Base-by-base conservation (phyloP, 495 filamentous ascomycete species). In the Aspergillus kassunensis region DNA sequence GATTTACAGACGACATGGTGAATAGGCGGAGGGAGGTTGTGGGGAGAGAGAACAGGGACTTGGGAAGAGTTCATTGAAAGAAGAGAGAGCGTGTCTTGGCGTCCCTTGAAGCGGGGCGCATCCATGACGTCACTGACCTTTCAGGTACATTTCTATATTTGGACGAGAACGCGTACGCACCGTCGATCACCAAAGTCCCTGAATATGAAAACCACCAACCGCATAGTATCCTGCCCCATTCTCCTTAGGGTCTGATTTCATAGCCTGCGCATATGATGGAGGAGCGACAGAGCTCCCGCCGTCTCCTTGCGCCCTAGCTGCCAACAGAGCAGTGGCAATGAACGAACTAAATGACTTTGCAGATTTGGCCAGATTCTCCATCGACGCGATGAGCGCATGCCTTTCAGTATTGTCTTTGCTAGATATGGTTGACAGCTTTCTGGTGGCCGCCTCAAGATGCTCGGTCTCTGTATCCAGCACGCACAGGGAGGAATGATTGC, bases 1-100 rank as follows among this genome's bases (percentile, higher is more conserved):
- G 29, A 52, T 51, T 40, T 44, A 46, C 40, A 33, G 46, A 41
- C n/a, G 46, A 10, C 42, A 44, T 51, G 48, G n/a, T n/a, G 31
- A 23, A 18, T 36, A n/a, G n/a, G n/a, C n/a, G 21, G 36, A 33
- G 6, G 19, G 21, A 33, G 24, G 12, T 6, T 40, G 13, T 12
- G 46, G 33, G 16, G 34, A 12, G 23, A 49, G 31, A 11, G 19
- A 21, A 19, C 2, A 30, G 40, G 1, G 11, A 21, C 4, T 27
- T 27, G 24, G 29, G 1, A 33, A n/a, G n/a, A n/a, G n/a, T n/a
- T n/a, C n/a, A n/a, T n/a, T n/a, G n/a, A n/a, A 36, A 30, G 46
- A 40, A 49, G 36, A 16, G 36, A 39, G 20, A 27, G 24, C n/a
- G n/a, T n/a, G n/a, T 4, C 34, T 37, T 37, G 34, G 34, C 34